A percentile compares a stretch with the other conserved stretches of the same genome.
Conservation (phyloP, 768 basidiomycete species). For the Gymnopilus dilepis region DNA sequence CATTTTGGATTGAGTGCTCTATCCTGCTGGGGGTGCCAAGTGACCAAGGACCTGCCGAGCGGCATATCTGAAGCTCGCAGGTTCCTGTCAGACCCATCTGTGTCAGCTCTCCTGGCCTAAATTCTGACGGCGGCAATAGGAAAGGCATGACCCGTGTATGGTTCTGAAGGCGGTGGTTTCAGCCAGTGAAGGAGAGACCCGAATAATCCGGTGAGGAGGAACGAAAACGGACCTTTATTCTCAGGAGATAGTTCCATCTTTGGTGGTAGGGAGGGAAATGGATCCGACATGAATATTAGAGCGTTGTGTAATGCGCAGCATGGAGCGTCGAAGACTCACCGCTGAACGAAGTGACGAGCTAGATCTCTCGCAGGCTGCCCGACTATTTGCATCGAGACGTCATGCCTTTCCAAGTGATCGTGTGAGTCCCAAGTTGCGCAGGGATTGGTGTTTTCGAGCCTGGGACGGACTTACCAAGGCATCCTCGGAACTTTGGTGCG, state of each 20-base stretch:
- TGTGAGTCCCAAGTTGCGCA: neutral
- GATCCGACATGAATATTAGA: conserved; percentile 15
- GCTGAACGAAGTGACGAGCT: conserved; percentile 92
- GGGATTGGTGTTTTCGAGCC: neutral
- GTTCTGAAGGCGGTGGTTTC: conserved; percentile 57
- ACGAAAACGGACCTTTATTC: conserved; percentile 74
- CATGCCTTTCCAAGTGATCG: conserved; percentile 68
- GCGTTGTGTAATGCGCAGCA: conserved; percentile 22
- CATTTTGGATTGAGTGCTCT: conserved; percentile 94
- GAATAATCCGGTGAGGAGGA: conserved; percentile 5
- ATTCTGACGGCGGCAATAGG: conserved; percentile 92
- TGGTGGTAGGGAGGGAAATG: conserved; percentile 5
- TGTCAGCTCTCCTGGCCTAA: conserved; percentile 77
- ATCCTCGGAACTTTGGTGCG: conserved; percentile 87
- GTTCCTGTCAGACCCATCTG: conserved; percentile 89
- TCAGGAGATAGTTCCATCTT: conserved; percentile 93
- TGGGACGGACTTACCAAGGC: conserved; percentile 76
- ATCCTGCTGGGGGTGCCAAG: conserved; percentile 84
- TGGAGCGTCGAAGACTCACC: conserved; percentile 47
- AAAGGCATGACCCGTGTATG: conserved; percentile 94
- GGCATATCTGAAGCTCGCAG: conserved; percentile 96
- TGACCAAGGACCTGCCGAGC: conserved; percentile 96
- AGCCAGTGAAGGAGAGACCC: conserved; percentile 3
- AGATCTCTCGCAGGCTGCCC: conserved; percentile 96
- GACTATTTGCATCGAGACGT: conserved; percentile 93